Evolutionary conservation across 257 asterid species (phyloP).

Genomic region (Penstemon newberryi): DNA sequence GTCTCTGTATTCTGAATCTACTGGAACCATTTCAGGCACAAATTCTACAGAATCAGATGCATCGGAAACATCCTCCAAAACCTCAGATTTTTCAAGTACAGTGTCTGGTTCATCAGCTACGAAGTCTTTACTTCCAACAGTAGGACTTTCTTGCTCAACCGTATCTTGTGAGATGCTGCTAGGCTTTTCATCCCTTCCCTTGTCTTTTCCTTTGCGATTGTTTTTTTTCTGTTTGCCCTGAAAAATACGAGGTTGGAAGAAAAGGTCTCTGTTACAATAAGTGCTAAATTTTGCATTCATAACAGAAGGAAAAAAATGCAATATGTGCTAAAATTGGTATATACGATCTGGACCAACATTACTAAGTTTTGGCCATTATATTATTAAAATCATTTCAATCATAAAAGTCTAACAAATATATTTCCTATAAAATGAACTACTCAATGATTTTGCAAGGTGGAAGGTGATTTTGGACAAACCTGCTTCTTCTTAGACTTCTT

Average conservation of each 20-base stretch:
- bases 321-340: background rate
- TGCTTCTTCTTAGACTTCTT: constrained; percentile 65
- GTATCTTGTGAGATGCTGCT: constrained; percentile 30
- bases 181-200: constrained; percentile 53
- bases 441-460: constrained; percentile 10
- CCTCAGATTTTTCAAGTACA: constrained; percentile 48
- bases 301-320: background rate
- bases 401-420: background rate
- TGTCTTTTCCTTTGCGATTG: constrained; percentile 63
- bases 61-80: constrained; percentile 70
- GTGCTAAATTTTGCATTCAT: background rate
- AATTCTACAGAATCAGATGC: constrained; percentile 70
- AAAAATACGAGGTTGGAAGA: constrained; percentile 26
- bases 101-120: constrained; percentile 40
- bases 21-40: constrained; percentile 50
- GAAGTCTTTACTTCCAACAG: constrained; percentile 33
- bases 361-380: too few relatives aligned
- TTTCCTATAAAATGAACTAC: background rate
- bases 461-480: constrained; percentile 41
- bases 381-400: background rate
- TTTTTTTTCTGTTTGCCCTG: constrained; percentile 83
- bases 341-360: background rate
- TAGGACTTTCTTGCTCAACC: constrained; percentile 37
- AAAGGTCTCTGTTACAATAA: constrained; percentile 11
- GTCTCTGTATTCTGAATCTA: constrained; percentile 66